Evolutionary conservation across 2,329 filamentous ascomycete genomes (phyloP).

Genomic region (Aspergillus thermomutatus): DNA sequence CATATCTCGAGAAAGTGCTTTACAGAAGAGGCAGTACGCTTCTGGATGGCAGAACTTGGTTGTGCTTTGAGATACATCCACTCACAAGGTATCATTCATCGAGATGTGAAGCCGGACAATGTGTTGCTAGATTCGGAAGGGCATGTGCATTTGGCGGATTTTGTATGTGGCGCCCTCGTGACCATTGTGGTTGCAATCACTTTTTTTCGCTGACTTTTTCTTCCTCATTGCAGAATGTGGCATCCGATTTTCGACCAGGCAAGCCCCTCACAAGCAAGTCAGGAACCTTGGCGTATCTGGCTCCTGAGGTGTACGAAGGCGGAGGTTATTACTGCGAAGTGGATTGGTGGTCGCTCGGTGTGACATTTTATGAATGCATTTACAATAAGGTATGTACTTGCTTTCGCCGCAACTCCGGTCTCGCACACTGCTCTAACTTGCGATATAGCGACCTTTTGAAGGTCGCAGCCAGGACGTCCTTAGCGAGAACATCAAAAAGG

Average conservation of each 20-base stretch:
- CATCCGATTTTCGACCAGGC: constrained; percentile 82
- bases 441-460: constrained; percentile 77
- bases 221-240: constrained; percentile 69
- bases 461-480: constrained; percentile 80
- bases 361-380: constrained; percentile 99
- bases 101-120: constrained; percentile 90
- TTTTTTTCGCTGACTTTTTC: constrained; percentile 7
- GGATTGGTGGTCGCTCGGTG: constrained; percentile 98
- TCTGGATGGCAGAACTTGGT: constrained; percentile 93
- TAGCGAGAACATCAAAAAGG: constrained; percentile 74
- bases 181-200: neutral
- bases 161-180: constrained; percentile 58
- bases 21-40: constrained; percentile 92
- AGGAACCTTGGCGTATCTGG: constrained; percentile 90
- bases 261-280: constrained; percentile 91
- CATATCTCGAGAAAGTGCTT: constrained; percentile 98
- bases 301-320: constrained; percentile 90
- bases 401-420: neutral
- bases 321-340: constrained; percentile 85
- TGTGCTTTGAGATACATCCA: constrained; percentile 89
- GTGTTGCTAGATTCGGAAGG: constrained; percentile 83
- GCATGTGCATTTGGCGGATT: constrained; percentile 96
- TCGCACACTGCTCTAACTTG: constrained; percentile 26
- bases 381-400: constrained; percentile 77
- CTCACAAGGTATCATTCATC: constrained; percentile 80